Evolutionary conservation across 257 asterid genomes (phyloP).

Genomic region (Nicotiana noctiflora): DNA sequence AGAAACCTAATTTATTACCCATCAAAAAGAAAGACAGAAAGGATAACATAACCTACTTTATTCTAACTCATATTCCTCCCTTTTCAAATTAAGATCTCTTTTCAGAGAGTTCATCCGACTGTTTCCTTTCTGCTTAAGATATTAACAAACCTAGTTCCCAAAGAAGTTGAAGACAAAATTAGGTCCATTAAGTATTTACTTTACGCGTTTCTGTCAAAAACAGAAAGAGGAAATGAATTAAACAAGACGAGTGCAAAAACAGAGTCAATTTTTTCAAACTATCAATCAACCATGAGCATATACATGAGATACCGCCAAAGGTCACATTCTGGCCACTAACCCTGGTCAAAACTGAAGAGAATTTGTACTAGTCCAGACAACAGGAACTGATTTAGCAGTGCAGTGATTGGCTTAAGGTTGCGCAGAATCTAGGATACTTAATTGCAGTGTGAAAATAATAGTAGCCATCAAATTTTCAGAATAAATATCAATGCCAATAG

Average conservation of each 20-base stretch:
- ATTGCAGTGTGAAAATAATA: not conserved
- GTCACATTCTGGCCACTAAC: not conserved
- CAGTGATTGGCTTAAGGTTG: not conserved
- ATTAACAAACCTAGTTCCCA: not conserved
- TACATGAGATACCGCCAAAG: not conserved
- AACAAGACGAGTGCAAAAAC: not conserved
- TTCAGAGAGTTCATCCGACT: not conserved
- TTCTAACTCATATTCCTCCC: not conserved
- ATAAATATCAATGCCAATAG: not conserved
- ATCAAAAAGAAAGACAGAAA: not conserved
- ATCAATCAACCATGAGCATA: slow-evolving; percentile 5
- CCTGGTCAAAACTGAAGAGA: not conserved
- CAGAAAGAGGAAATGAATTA: not conserved
- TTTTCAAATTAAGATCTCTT: slow-evolving; percentile 1
- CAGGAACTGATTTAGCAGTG: not conserved
- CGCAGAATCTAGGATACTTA: not conserved
- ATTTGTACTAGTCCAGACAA: not conserved
- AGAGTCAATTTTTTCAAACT: not conserved
- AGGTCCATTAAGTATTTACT: not conserved
- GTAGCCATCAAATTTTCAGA: not conserved
- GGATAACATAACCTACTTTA: not conserved
- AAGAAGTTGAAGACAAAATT: not conserved
- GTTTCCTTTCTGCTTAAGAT: not conserved
- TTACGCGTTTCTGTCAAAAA: not conserved
- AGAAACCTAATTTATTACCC: not conserved